A percentile compares a stretch with the other conserved stretches of the same genome.
Conservation (phyloP, 2,329 filamentous ascomycete genomes). For the Calonectria pseudoreteaudii region DNA sequence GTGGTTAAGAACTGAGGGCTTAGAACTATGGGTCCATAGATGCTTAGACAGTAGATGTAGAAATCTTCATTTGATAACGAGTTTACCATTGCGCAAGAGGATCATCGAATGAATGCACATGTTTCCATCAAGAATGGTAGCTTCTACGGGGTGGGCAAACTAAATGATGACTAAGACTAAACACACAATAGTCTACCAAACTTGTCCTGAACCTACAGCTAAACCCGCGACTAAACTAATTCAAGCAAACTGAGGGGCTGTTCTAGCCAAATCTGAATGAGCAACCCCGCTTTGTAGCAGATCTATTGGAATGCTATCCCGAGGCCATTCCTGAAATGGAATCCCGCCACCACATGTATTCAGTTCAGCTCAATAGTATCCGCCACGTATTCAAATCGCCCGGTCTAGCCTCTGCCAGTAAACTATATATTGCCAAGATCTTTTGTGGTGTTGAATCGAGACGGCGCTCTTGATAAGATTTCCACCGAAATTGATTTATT, state of each 20-base stretch:
- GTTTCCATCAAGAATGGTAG: background rate
- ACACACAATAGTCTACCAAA: background rate
- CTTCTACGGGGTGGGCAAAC: background rate
- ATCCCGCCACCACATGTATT: background rate
- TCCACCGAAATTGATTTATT: background rate
- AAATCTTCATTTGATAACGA: background rate
- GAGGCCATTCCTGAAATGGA: background rate
- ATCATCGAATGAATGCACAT: background rate
- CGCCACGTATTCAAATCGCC: background rate
- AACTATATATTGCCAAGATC: background rate
- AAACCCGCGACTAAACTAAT: background rate
- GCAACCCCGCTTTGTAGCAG: background rate
- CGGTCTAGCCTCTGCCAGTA: background rate
- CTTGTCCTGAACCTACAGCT: background rate
- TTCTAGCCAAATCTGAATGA: background rate
- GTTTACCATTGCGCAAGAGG: background rate
- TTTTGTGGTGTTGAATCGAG: background rate
- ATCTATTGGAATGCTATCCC: background rate
- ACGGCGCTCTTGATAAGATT: background rate
- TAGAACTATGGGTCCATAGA: background rate
- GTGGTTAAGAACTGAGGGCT: slow-evolving; percentile 28
- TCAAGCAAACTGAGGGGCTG: background rate
- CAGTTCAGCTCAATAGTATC: background rate
- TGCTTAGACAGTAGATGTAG: background rate
- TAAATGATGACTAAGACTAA: background rate